Conservation (phyloP, 75 land plant genomes). For the Pinus albicaulis region DNA sequence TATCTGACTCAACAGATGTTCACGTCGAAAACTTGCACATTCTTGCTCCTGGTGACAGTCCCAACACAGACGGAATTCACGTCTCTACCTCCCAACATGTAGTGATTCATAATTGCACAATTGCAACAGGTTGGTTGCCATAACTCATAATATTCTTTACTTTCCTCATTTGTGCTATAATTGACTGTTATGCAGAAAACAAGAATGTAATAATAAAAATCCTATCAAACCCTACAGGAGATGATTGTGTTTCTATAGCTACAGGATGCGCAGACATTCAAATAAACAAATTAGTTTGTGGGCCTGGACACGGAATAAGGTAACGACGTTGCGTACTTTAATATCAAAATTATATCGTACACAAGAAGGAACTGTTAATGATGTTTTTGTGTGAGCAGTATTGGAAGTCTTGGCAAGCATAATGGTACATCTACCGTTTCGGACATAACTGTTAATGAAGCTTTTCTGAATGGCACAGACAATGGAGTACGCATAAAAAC, state of each 20-base stretch:
- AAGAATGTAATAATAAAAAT: too few relatives aligned
- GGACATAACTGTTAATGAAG: slow-evolving; percentile 44
- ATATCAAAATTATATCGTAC: background rate
- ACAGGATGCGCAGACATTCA: background rate
- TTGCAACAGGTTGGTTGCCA: slow-evolving; percentile 52
- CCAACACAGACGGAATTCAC: slow-evolving; percentile 92
- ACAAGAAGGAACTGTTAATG: background rate
- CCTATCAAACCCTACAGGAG: slow-evolving; percentile 7
- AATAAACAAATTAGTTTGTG: slow-evolving; percentile 8
- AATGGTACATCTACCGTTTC: slow-evolving; percentile 44
- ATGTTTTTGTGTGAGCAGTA: slow-evolving; percentile 22
- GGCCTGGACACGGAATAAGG: slow-evolving; percentile 37
- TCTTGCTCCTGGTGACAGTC: slow-evolving; percentile 60
- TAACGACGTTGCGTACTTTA: background rate
- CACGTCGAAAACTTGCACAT: slow-evolving; percentile 38
- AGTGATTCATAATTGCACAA: slow-evolving; percentile 32
- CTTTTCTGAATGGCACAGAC: slow-evolving; percentile 41
- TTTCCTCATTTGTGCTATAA: too few relatives aligned
- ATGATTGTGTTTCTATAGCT: slow-evolving; percentile 24
- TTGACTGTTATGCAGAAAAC: too few relatives aligned
- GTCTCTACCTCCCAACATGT: slow-evolving; percentile 47
- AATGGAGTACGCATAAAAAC: slow-evolving; percentile 91
- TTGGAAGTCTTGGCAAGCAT: slow-evolving; percentile 73
- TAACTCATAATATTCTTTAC: too few relatives aligned
- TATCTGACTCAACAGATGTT: slow-evolving; percentile 24